phyloP scores from a whole-genome alignment of 176 grass and related monocot genomes.

The Raddia distichophylla region DNA sequence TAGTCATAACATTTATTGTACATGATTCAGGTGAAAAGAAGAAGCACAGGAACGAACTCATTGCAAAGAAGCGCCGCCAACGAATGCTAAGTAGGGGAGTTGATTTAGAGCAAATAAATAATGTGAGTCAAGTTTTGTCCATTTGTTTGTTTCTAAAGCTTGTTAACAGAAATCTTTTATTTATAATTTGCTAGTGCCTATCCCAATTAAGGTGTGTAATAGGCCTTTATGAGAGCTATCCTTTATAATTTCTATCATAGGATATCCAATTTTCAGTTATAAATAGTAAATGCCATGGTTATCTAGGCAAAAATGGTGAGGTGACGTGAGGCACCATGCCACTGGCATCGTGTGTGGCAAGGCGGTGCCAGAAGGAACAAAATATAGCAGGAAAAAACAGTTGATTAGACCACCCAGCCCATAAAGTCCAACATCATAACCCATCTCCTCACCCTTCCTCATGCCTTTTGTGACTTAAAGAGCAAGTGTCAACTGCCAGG shows the following conservation, averaged over 20 bases:
- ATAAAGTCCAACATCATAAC: too few relatives aligned
- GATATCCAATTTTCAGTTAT: background rate
- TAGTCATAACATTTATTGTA: conserved; percentile 21
- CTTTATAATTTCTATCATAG: background rate
- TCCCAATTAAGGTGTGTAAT: background rate
- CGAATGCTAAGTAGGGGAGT: conserved; percentile 90
- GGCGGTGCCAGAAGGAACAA: too few relatives aligned
- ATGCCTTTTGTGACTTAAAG: too few relatives aligned
- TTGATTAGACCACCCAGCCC: too few relatives aligned
- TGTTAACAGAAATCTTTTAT: background rate
- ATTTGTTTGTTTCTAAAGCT: conserved; percentile 8
- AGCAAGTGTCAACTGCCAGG: too few relatives aligned
- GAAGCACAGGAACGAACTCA: conserved; percentile 81
- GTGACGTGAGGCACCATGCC: too few relatives aligned
- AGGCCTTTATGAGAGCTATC: background rate
- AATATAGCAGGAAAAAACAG: too few relatives aligned
- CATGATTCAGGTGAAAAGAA: conserved; percentile 77
- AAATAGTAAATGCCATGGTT: too few relatives aligned
- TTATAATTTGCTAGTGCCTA: conserved; percentile 3
- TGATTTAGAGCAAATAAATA: conserved; percentile 89
- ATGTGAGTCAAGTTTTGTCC: conserved; percentile 52
- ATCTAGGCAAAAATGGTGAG: too few relatives aligned
- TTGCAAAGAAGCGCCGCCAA: conserved; percentile 82
- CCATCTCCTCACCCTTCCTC: too few relatives aligned
- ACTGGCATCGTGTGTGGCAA: too few relatives aligned